Percentiles rank a stretch among this genome's conserved stretches.
These are phyloP conservation scores for Mollisia scopiformis DNA, from an alignment of 2,329 filamentous ascomycete species.

Conservation along the genomic window DNA sequence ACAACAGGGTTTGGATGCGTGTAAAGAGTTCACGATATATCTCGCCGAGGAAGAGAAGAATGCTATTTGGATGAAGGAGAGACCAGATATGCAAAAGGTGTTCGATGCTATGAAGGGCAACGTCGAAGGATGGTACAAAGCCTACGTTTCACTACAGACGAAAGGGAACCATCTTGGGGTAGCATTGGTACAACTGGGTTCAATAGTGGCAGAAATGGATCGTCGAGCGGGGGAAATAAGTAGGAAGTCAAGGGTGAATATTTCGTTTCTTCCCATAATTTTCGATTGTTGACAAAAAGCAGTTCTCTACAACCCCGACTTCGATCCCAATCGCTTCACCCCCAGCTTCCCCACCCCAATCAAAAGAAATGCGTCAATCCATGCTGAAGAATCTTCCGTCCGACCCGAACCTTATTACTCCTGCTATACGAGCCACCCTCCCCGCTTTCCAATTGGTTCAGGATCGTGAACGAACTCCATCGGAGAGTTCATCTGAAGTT, in stretches of 20 bases:
- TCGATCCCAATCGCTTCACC: conserved; percentile 15
- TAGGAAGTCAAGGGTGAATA: conserved; percentile 75
- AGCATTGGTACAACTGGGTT: conserved; percentile 71
- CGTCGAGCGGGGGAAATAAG: conserved; percentile 82
- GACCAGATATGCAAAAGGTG: conserved; percentile 69
- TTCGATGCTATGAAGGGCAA: conserved; percentile 92
- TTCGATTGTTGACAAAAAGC: conserved; percentile 18
- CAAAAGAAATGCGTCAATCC: conserved; percentile 30
- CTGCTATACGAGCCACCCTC: conserved; percentile 32
- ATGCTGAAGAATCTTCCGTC: conserved; percentile 33
- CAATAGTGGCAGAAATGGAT: conserved; percentile 84
- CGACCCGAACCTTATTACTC: conserved; percentile 34
- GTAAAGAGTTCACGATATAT: conserved; percentile 77
- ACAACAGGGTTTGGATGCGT: conserved; percentile 74
- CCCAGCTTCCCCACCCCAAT: conserved; percentile 19
- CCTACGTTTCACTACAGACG: conserved; percentile 74
- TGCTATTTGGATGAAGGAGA: conserved; percentile 61
- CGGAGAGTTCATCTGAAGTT: conserved; percentile 5
- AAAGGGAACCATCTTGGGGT: conserved; percentile 73
- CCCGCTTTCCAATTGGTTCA: conserved; percentile 33
- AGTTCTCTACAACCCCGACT: conserved; percentile 22
- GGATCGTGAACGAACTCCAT: conserved; percentile 31
- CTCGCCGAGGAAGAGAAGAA: conserved; percentile 67
- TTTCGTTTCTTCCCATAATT: conserved; percentile 15
- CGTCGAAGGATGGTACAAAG: conserved; percentile 84